These are phyloP conservation scores for Leccinum sublutescens DNA, from an alignment of 768 basidiomycete genomes.

Conservation along the genomic window DNA sequence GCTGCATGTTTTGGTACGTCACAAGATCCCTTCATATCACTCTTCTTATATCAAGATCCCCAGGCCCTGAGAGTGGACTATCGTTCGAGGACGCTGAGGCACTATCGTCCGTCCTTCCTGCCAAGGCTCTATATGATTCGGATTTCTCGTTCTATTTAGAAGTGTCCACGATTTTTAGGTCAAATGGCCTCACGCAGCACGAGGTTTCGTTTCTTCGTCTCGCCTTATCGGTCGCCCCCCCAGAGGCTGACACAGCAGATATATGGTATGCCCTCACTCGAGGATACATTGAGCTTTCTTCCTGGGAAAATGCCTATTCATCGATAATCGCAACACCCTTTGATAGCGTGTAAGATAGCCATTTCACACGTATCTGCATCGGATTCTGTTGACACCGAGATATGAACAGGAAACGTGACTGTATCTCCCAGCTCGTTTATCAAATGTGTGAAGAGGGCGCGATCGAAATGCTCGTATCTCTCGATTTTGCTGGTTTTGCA, in stretches of 20 bases:
- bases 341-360: constrained; percentile 67
- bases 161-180: constrained; percentile 71
- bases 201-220: constrained; percentile 76
- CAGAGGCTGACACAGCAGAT: constrained; percentile 54
- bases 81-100: constrained; percentile 63
- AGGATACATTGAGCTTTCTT: constrained; percentile 66
- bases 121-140: constrained; percentile 52
- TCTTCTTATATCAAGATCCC: constrained; percentile 8
- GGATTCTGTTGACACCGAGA: constrained; percentile 8
- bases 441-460: constrained; percentile 91
- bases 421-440: constrained; percentile 77
- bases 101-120: constrained; percentile 59
- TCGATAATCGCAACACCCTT: constrained; percentile 72
- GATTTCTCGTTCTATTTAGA: constrained; percentile 78
- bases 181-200: constrained; percentile 49
- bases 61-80: constrained; percentile 50
- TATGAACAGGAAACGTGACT: constrained; percentile 70
- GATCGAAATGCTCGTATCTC: constrained; percentile 70
- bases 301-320: constrained; percentile 88
- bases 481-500: constrained; percentile 82
- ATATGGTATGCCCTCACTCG: constrained; percentile 80
- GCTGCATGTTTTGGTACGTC: constrained; percentile 72
- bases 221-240: constrained; percentile 69
- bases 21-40: constrained; percentile 3
- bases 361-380: constrained; percentile 5